Evolutionary conservation across 2,329 filamentous ascomycete genomes (phyloP).

Genomic region (Xylaria digitata): DNA sequence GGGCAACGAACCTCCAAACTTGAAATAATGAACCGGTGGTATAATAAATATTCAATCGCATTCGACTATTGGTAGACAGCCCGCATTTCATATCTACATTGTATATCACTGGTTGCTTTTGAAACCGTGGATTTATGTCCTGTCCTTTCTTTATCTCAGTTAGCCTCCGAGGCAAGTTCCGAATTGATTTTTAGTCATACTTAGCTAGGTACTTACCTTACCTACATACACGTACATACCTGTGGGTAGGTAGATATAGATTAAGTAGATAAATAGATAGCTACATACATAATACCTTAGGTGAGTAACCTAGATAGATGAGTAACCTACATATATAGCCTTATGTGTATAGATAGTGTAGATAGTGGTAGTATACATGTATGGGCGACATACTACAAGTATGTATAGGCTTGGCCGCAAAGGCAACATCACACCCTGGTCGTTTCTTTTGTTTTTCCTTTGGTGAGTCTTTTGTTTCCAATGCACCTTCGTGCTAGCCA

Average conservation of each 20-base stretch:
- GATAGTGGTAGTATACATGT: too few relatives aligned
- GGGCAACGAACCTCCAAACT: background rate
- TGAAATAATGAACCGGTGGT: background rate
- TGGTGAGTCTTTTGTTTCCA: slow-evolving; percentile 11
- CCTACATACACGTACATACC: too few relatives aligned
- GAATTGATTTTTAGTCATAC: background rate
- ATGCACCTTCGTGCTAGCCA: background rate
- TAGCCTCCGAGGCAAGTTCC: background rate
- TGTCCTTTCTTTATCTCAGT: background rate
- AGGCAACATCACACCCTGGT: background rate
- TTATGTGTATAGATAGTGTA: too few relatives aligned
- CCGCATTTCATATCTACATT: background rate
- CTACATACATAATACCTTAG: too few relatives aligned
- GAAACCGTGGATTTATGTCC: background rate
- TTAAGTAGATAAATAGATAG: too few relatives aligned
- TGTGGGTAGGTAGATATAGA: too few relatives aligned
- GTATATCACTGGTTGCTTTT: background rate
- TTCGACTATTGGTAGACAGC: slow-evolving; percentile 2
- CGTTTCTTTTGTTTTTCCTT: background rate
- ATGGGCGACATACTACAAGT: too few relatives aligned
- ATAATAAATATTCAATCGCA: slow-evolving; percentile 6
- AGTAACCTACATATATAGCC: too few relatives aligned
- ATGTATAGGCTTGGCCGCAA: background rate
- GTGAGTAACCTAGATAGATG: too few relatives aligned
- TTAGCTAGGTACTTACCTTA: background rate